Conservation (phyloP, 192 early-diverging fungal species). For the Tieghemiomyces parasiticus region DNA sequence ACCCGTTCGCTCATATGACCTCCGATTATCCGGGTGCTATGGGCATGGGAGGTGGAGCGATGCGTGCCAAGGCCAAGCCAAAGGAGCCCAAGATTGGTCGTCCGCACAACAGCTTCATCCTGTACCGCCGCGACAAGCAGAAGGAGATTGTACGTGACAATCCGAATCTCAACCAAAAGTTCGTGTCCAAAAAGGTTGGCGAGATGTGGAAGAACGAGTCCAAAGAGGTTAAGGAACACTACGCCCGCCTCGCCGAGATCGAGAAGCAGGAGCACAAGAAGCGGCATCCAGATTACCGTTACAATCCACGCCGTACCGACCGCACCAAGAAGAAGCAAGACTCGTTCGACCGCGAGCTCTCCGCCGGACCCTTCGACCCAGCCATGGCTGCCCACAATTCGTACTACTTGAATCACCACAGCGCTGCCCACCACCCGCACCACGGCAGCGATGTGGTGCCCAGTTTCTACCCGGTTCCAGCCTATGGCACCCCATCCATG, state of each 20-base stretch:
- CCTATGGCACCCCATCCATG: background rate
- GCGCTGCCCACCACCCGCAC: background rate
- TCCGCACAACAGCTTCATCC: slow-evolving; percentile 35
- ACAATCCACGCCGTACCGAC: slow-evolving; percentile 24
- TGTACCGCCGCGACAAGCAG: slow-evolving; percentile 37
- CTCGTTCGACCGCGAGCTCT: background rate
- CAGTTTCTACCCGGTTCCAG: background rate
- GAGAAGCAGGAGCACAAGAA: slow-evolving; percentile 36
- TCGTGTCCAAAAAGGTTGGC: slow-evolving; percentile 36
- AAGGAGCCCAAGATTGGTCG: slow-evolving; percentile 14
- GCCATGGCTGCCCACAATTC: background rate
- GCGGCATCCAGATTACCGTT: slow-evolving; percentile 37
- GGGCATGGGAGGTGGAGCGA: background rate
- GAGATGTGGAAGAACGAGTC: slow-evolving; percentile 36
- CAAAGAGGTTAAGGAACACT: slow-evolving; percentile 29
- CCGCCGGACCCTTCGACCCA: background rate
- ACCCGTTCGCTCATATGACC: too few species aligned
- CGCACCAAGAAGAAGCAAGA: background rate
- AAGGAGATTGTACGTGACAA: slow-evolving; percentile 31
- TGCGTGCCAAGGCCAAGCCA: background rate
- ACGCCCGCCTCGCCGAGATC: slow-evolving; percentile 29
- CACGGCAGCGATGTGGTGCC: background rate
- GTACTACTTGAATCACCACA: background rate
- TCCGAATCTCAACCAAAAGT: slow-evolving; percentile 34
- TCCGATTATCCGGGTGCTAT: too few species aligned